Evolutionary conservation across 805 yeast species (phyloP), one percentile per base, ranked within the genome.

Genomic region (Kodamaea kakaduensis): DNA sequence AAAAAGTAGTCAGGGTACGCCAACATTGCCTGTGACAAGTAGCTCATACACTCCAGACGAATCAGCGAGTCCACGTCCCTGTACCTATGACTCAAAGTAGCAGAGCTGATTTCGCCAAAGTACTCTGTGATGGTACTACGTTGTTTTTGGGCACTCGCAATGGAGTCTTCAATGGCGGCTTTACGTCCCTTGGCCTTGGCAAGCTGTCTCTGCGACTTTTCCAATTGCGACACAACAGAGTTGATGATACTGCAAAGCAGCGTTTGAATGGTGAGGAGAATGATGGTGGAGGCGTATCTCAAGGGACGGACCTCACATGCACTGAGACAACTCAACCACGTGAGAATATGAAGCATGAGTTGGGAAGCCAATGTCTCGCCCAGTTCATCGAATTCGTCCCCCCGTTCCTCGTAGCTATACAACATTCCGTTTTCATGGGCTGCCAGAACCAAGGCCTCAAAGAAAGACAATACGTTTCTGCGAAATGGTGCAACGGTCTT

Each of bases 281-380:
- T 60, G 4, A 74, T 41, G 0, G 95, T 77, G 0, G 95, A 62
- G 2, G 77, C 73, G 46, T 70, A 78, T 52, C 97, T 69, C 38
- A 89, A 67, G 1, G 93, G 75, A 43, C 96, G 69, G 7, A 83
- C 61, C 23, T 76, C 71, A 13, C 87, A 76, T 0, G 85, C 77
- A 1, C 90, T 75, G 35, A 89, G 61, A 0, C 87, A 73, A 1
- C 82, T 69, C 10, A 88, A 57, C 97, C 97, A 88, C 4, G 84
- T 75, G 18, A 84, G 51, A 2, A 85, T 36, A 37, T 75, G 75
- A 28, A 67, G 77, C 59, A 77, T 60, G 19, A 84, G 54, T 1
- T 64, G 62, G 1, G 71, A 58, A 1, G 61, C 43, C n/a, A 58
- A 42, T 1, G 59, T 51, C 14, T 31, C 33, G 19, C 16, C 33